These are phyloP conservation scores for Aspergillus melleus DNA, from an alignment of 2,329 filamentous ascomycete genomes.

Conservation along the genomic window DNA sequence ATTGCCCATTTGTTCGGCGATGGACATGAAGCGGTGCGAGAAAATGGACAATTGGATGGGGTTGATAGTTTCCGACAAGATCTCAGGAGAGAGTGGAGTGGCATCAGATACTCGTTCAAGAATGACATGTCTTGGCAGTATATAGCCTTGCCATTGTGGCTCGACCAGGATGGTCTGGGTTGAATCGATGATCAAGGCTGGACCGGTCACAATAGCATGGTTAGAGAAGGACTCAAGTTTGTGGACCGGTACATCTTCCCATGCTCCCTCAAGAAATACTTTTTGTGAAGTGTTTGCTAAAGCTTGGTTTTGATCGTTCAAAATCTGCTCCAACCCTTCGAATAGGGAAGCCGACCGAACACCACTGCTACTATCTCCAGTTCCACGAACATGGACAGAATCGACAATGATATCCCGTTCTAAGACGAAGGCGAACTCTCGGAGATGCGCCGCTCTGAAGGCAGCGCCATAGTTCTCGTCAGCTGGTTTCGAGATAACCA, in stretches of 20 bases:
- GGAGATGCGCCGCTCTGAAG: constrained; percentile 40
- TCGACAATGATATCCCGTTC: constrained; percentile 42
- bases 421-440: constrained; percentile 45
- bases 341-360: background rate
- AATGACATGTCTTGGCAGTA: background rate
- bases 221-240: constrained; percentile 13
- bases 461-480: constrained; percentile 39
- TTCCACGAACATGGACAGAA: constrained; percentile 37
- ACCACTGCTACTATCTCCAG: constrained; percentile 16
- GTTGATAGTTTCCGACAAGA: constrained; percentile 71
- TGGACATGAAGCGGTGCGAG: constrained; percentile 73
- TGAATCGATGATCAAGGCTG: constrained; percentile 26
- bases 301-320: too few relatives aligned
- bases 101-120: background rate
- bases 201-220: constrained; percentile 26
- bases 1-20: constrained; percentile 79
- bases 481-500: constrained; percentile 41
- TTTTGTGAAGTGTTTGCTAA: background rate
- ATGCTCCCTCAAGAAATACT: background rate
- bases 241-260: constrained; percentile 29
- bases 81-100: background rate
- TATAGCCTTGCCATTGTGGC: background rate
- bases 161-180: constrained; percentile 1
- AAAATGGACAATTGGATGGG: constrained; percentile 61
- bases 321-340: too few relatives aligned